Conservation (phyloP, 331 rosid species). For the Ulmus americana region DNA sequence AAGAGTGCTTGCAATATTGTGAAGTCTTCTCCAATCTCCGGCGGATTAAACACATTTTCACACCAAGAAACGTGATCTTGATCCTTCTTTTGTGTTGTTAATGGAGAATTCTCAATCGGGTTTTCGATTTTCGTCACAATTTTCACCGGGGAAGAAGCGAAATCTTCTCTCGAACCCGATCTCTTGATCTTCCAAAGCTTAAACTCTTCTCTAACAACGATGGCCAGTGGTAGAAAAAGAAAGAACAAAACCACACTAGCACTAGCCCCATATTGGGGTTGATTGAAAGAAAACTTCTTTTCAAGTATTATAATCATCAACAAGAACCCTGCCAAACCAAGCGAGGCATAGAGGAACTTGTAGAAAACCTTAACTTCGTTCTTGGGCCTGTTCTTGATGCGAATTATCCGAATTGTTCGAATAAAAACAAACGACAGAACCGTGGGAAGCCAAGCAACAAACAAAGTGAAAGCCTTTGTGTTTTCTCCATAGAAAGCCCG, state of each 20-base stretch:
- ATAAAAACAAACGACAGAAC: slow-evolving; percentile 48
- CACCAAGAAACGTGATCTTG: slow-evolving; percentile 3
- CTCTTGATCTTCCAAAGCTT: slow-evolving; percentile 18
- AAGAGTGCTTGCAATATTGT: slow-evolving; percentile 30
- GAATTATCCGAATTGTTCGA: slow-evolving; percentile 47
- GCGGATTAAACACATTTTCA: slow-evolving; percentile 9
- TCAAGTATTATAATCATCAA: slow-evolving; percentile 49
- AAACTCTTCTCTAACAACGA: slow-evolving; percentile 45
- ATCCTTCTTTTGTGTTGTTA: no score
- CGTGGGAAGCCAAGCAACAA: slow-evolving; percentile 70
- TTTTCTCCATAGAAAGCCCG: no score
- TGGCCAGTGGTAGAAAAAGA: slow-evolving; percentile 49
- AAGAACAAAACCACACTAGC: slow-evolving; percentile 45
- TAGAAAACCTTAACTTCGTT: slow-evolving; percentile 49
- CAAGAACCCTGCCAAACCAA: slow-evolving; percentile 58
- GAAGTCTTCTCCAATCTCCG: slow-evolving; percentile 33
- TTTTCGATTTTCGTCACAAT: no score
- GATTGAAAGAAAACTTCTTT: slow-evolving; percentile 30
- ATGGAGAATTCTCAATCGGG: no score
- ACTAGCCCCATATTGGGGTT: slow-evolving; percentile 42
- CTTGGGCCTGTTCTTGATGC: slow-evolving; percentile 22
- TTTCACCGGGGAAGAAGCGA: no score
- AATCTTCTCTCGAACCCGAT: background rate
- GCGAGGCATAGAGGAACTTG: slow-evolving; percentile 51
- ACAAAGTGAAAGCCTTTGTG: slow-evolving; percentile 35